A percentile compares a stretch with the other conserved stretches of the same genome.
Evolutionary conservation across 2,329 filamentous ascomycete genomes (phyloP).

Genomic region (Paraphaeosphaeria minitans): DNA sequence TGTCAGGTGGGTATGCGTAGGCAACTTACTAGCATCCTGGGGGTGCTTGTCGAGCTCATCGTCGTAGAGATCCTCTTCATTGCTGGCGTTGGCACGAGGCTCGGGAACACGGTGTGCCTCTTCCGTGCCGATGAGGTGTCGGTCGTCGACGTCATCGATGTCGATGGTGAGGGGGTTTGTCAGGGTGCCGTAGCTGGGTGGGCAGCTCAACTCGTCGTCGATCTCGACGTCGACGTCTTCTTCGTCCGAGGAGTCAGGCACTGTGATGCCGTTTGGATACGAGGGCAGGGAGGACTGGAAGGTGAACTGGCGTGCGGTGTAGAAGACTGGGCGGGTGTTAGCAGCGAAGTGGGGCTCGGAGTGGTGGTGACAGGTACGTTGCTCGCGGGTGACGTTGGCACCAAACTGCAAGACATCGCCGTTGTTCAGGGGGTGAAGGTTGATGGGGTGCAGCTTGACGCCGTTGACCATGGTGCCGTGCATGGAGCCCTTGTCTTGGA

Average conservation of each 20-base stretch:
- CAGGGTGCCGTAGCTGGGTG: constrained; percentile 29
- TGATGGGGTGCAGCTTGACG: constrained; percentile 28
- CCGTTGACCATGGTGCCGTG: constrained; percentile 65
- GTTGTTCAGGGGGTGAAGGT: constrained; percentile 28
- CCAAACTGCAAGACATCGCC: constrained; percentile 47
- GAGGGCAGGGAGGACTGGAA: constrained; percentile 30
- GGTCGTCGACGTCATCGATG: constrained; percentile 35
- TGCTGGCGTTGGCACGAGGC: constrained; percentile 15
- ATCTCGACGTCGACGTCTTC: constrained; percentile 15
- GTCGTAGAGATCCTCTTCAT: constrained; percentile 14
- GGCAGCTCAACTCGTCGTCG: constrained; percentile 6
- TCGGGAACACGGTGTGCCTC: not conserved
- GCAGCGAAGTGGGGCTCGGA: not conserved
- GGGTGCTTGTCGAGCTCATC: constrained; percentile 14
- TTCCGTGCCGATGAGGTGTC: not conserved
- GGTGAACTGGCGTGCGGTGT: constrained; percentile 37
- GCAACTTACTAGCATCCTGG: constrained; percentile 9
- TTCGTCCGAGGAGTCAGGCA: constrained; percentile 40
- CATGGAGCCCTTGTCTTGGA: constrained; percentile 64
- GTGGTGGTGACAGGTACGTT: constrained; percentile 27
- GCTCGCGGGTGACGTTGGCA: constrained; percentile 40
- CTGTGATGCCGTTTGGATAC: constrained; percentile 37
- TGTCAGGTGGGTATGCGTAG: not conserved
- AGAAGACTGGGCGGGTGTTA: constrained; percentile 33
- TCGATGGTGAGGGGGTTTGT: constrained; percentile 38